Percentiles rank a stretch among this genome's conserved stretches.
Conservation (phyloP, 2,329 filamentous ascomycete species). For the Colletotrichum coccodes region DNA sequence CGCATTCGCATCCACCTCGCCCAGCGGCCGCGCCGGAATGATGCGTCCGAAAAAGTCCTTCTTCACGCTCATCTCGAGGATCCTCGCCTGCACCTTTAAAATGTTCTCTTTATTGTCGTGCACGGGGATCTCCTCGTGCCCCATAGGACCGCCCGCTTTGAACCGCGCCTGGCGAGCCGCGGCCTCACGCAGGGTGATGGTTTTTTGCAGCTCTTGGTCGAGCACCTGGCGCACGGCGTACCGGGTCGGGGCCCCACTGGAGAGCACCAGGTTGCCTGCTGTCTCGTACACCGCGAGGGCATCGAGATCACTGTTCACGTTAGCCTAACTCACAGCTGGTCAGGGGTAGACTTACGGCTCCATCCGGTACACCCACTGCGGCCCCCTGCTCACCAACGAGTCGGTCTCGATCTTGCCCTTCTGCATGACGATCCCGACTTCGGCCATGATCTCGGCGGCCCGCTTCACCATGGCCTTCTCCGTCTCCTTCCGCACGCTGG, state of each 20-base stretch:
- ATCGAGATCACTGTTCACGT: slow-evolving; percentile 72
- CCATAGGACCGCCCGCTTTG: slow-evolving; percentile 50
- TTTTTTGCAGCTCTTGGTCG: slow-evolving; percentile 87
- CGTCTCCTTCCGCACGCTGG: slow-evolving; percentile 86
- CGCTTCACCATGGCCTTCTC: slow-evolving; percentile 85
- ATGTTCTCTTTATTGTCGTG: slow-evolving; percentile 53
- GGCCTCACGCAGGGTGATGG: slow-evolving; percentile 73
- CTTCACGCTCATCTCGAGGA: slow-evolving; percentile 61
- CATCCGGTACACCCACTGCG: slow-evolving; percentile 89
- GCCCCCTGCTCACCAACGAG: slow-evolving; percentile 65
- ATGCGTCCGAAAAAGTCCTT: slow-evolving; percentile 88
- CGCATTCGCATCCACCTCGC: slow-evolving; percentile 53
- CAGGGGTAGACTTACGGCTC: slow-evolving; percentile 76
- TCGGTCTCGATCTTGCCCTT: slow-evolving; percentile 82
- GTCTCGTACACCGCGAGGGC: slow-evolving; percentile 80
- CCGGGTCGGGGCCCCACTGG: slow-evolving; percentile 77
- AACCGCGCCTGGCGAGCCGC: slow-evolving; percentile 74
- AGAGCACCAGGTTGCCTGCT: slow-evolving; percentile 61
- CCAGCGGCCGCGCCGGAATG: slow-evolving; percentile 57
- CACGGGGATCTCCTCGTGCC: slow-evolving; percentile 35
- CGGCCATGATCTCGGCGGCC: slow-evolving; percentile 84
- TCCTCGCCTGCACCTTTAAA: slow-evolving; percentile 43
- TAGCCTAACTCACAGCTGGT: slow-evolving; percentile 8
- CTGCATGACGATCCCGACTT: slow-evolving; percentile 83
- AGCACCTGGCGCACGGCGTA: slow-evolving; percentile 94